Conservation (phyloP, 345 rosid genomes). For the Linum tenue region DNA sequence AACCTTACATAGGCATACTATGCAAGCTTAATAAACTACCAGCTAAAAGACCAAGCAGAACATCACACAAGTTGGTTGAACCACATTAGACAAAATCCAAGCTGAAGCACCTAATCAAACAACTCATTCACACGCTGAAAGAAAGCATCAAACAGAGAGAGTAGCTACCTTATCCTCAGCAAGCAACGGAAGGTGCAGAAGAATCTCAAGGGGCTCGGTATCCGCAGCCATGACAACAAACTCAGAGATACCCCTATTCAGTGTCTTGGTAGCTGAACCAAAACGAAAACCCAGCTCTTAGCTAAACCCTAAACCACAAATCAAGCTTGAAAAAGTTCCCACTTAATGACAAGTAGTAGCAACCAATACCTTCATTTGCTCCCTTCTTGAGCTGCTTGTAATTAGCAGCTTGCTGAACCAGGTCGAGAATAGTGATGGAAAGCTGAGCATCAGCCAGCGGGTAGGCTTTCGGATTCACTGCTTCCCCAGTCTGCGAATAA, state of each 20-base stretch:
- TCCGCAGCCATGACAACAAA: conserved; percentile 48
- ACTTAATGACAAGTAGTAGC: neutral
- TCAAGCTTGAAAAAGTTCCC: neutral
- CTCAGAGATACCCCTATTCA: conserved; percentile 92
- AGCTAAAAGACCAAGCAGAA: neutral
- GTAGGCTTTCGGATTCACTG: conserved; percentile 78
- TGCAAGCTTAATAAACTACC: neutral
- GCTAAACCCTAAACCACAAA: neutral
- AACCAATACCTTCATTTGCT: conserved; percentile 65
- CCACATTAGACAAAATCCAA: neutral
- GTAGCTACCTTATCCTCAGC: conserved; percentile 67
- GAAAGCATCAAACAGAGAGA: neutral
- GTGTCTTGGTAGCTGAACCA: conserved; percentile 77
- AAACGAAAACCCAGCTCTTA: neutral
- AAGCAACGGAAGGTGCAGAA: conserved; percentile 59
- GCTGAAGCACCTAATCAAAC: neutral
- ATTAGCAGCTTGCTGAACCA: conserved; percentile 88
- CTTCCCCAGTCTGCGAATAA: conserved; percentile 35
- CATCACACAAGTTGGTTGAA: too few species aligned
- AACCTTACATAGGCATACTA: too few species aligned
- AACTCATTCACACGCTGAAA: neutral
- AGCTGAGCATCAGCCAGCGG: conserved; percentile 82
- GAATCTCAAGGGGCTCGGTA: conserved; percentile 83
- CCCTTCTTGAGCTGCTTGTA: conserved; percentile 99
- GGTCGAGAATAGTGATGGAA: conserved; percentile 69